Evolutionary conservation across 371 early-diverging fungal species (phyloP), one percentile per base, ranked within the genome.

Genomic region (Mucor mucedo): DNA sequence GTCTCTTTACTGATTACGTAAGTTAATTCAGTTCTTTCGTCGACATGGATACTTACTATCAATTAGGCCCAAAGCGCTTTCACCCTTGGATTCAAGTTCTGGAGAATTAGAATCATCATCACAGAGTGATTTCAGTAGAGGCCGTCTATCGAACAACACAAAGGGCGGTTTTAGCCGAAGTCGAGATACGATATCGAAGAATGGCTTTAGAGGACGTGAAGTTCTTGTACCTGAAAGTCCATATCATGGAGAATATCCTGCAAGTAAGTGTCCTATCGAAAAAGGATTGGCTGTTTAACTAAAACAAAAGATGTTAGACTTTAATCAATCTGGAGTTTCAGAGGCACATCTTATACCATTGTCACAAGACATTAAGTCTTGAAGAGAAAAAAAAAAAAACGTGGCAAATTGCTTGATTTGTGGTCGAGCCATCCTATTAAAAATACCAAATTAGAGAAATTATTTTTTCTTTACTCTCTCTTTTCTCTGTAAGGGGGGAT

Each of bases 1-100:
- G 13, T 64, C 11, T 60, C 61, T 7, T 49, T 69, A 2, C 10
- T 60, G 8, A 30, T 69, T 44, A 68, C 49, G 68, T 63, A 68
- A 58, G 59, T 41, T 1, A 5, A 8, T 27, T 38, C 3, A 11
- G 49, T 39, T 33, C 14, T 39, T 6, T 48, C 28, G 0, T 6
- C 6, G 8, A 48, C 6, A 48, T 11, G 13, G 4, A 42, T 10
- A 4, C 4, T 42, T 14, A 14, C 13, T 42, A n/a, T 42, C 9
- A 11, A 48, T 48, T 48, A 63, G 63, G 11, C 63, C 63, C 14
- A 63, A 56, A 33, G 63, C 63, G 30, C 21, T 56, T 16, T n/a
- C 57, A 2, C 48, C 56, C 1, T 57, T 65, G 29, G 45, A 11
- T 16, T 58, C 49, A n/a, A 62, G 44, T 6, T 21, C 42, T 6